Conservation (phyloP, 1,284 basidiomycete genomes). For the Spongiforma sp. region DNA sequence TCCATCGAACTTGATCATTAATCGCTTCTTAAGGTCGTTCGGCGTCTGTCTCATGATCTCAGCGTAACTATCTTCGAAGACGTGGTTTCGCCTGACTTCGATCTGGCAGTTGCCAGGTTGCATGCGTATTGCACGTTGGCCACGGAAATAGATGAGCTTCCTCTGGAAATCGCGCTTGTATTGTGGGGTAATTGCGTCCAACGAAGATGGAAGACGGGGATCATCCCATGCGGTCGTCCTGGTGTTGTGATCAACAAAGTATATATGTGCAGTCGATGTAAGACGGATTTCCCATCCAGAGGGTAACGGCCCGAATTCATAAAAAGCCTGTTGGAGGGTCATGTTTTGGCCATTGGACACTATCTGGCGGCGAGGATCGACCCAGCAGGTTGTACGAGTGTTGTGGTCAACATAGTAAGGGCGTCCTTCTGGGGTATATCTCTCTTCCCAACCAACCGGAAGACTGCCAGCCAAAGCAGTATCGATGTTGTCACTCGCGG, state of each 20-base stretch:
- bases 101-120: conserved; percentile 94
- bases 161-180: conserved; percentile 97
- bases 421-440: conserved; percentile 92
- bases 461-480: conserved; percentile 82
- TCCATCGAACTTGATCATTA: conserved; percentile 98
- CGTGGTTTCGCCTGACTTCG: conserved; percentile 91
- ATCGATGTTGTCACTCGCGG: conserved; percentile 63
- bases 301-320: conserved; percentile 90
- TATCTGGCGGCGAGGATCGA: conserved; percentile 91
- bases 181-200: conserved; percentile 92
- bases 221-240: conserved; percentile 99
- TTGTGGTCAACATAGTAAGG: conserved; percentile 97
- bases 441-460: conserved; percentile 95
- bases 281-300: conserved; percentile 98
- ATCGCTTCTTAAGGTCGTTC: conserved; percentile 91
- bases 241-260: conserved; percentile 97
- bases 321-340: conserved; percentile 85
- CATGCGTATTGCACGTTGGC: conserved; percentile 89
- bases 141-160: conserved; percentile 97
- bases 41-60: conserved; percentile 97
- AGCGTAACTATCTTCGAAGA: conserved; percentile 95
- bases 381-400: conserved; percentile 95
- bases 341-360: conserved; percentile 85
- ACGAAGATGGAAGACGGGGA: conserved; percentile 82
- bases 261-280: conserved; percentile 91